These are phyloP conservation scores for Dactylella cylindrospora DNA, from an alignment of 2,329 filamentous ascomycete genomes.

Conservation along the genomic window DNA sequence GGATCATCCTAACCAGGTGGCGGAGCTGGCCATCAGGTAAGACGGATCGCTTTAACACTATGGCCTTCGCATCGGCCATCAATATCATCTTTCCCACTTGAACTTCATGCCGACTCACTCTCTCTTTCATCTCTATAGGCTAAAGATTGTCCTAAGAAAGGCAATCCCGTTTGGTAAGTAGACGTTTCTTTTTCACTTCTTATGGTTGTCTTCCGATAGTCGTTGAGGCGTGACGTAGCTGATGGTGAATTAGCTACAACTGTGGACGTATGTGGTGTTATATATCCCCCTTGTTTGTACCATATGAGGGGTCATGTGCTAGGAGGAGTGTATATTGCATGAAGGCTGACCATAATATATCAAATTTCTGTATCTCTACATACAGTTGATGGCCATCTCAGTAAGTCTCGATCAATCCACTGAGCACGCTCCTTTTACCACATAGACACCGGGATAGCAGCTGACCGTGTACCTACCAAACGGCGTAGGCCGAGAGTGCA, in stretches of 20 bases:
- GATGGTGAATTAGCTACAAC: slow-evolving; percentile 66
- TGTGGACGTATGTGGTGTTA: slow-evolving; percentile 65
- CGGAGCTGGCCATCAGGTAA: slow-evolving; percentile 33
- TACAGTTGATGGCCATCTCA: slow-evolving; percentile 71
- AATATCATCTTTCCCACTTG: slow-evolving; percentile 12
- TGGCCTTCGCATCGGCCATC: background rate
- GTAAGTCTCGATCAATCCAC: slow-evolving; percentile 57
- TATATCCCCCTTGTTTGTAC: slow-evolving; percentile 43
- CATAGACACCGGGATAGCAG: background rate
- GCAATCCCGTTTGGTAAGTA: slow-evolving; percentile 75
- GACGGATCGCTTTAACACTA: background rate
- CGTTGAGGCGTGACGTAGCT: slow-evolving; percentile 45
- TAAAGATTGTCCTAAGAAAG: slow-evolving; percentile 82
- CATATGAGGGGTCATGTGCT: slow-evolving; percentile 21
- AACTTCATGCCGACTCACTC: slow-evolving; percentile 12
- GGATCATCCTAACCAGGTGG: slow-evolving; percentile 4
- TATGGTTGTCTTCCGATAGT: slow-evolving; percentile 40
- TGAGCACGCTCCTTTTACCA: slow-evolving; percentile 4
- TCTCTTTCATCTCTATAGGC: slow-evolving; percentile 58
- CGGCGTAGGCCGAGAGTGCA: slow-evolving; percentile 79
- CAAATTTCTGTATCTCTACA: slow-evolving; percentile 48
- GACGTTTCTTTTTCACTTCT: slow-evolving; percentile 9
- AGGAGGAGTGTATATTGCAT: slow-evolving; percentile 20
- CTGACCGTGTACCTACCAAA: background rate
- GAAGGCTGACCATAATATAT: slow-evolving; percentile 39